Evolutionary conservation across 1,284 basidiomycete species (phyloP).

Genomic region (Cryptococcus sp.): DNA sequence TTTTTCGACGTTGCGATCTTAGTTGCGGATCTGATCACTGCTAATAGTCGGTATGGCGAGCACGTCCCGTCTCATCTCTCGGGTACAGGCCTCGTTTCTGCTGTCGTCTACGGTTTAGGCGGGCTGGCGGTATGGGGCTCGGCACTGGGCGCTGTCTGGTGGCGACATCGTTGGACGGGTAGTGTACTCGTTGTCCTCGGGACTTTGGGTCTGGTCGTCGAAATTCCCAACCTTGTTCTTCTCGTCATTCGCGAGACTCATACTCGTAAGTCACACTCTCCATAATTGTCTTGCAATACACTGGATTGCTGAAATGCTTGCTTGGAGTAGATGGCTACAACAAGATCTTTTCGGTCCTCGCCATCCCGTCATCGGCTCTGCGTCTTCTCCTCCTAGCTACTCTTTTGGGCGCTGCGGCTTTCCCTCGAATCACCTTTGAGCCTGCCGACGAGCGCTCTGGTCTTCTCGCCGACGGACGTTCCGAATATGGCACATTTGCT

Average conservation of each 20-base stretch:
- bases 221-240: slow-evolving; percentile 42
- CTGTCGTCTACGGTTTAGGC: slow-evolving; percentile 35
- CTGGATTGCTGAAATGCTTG: too few relatives aligned
- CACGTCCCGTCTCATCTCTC: slow-evolving; percentile 8
- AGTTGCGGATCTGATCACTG: slow-evolving; percentile 29
- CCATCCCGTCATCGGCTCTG: slow-evolving; percentile 36
- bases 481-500: slow-evolving; percentile 37
- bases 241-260: slow-evolving; percentile 33
- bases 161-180: slow-evolving; percentile 39
- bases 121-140: slow-evolving; percentile 37
- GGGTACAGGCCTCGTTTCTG: slow-evolving; percentile 20
- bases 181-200: slow-evolving; percentile 32
- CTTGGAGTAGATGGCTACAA: slow-evolving; percentile 18
- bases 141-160: slow-evolving; percentile 36
- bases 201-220: slow-evolving; percentile 32
- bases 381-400: slow-evolving; percentile 41
- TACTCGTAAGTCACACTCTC: slow-evolving; percentile 30
- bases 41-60: slow-evolving; percentile 11
- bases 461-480: slow-evolving; percentile 25
- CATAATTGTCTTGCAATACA: neutral
- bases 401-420: slow-evolving; percentile 33
- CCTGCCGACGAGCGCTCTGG: slow-evolving; percentile 39
- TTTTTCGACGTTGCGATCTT: slow-evolving; percentile 33
- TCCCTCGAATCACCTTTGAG: slow-evolving; percentile 39
- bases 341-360: slow-evolving; percentile 37